Percentiles rank a stretch among this genome's conserved stretches.
These are phyloP conservation scores for Aspergillus novoparasiticus DNA, from an alignment of 2,329 filamentous ascomycete species.

Conservation along the genomic window DNA sequence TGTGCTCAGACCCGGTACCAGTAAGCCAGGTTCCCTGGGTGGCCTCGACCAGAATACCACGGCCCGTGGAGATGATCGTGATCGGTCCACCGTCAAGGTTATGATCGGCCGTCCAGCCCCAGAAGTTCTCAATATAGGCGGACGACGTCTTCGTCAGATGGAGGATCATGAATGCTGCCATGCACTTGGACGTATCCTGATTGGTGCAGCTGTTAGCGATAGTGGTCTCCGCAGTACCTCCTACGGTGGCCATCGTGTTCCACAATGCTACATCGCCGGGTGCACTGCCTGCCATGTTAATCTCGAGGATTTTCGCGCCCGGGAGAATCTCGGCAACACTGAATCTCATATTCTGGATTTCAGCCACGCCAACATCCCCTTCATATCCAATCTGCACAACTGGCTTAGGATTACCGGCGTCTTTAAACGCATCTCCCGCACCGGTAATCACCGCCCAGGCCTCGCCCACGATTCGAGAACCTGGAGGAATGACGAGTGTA, in stretches of 20 bases:
- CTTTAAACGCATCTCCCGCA: slow-evolving; percentile 50
- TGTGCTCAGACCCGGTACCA: slow-evolving; percentile 51
- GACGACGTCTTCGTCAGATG: slow-evolving; percentile 53
- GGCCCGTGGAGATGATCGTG: slow-evolving; percentile 40
- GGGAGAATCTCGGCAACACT: slow-evolving; percentile 52
- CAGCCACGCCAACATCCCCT: slow-evolving; percentile 53
- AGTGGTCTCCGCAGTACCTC: slow-evolving; percentile 48
- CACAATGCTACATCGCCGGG: slow-evolving; percentile 56
- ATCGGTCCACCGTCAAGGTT: slow-evolving; percentile 47
- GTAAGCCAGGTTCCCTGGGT: slow-evolving; percentile 48
- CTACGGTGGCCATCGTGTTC: slow-evolving; percentile 51
- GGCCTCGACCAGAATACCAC: slow-evolving; percentile 47
- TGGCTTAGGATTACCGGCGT: slow-evolving; percentile 47
- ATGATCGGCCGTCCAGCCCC: slow-evolving; percentile 54
- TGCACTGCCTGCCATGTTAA: slow-evolving; percentile 52
- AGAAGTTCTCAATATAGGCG: slow-evolving; percentile 59
- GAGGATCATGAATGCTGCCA: slow-evolving; percentile 54
- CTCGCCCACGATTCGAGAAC: slow-evolving; percentile 58
- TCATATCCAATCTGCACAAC: slow-evolving; percentile 55
- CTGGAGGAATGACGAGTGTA: slow-evolving; percentile 50
- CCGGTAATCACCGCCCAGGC: slow-evolving; percentile 56
- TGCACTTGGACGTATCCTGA: slow-evolving; percentile 45
- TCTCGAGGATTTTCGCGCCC: slow-evolving; percentile 50
- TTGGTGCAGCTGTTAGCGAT: slow-evolving; percentile 43
- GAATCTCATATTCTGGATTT: slow-evolving; percentile 58